Base-by-base conservation (phyloP, 148 eudicot genomes). In the Polygonum maritimum region DNA sequence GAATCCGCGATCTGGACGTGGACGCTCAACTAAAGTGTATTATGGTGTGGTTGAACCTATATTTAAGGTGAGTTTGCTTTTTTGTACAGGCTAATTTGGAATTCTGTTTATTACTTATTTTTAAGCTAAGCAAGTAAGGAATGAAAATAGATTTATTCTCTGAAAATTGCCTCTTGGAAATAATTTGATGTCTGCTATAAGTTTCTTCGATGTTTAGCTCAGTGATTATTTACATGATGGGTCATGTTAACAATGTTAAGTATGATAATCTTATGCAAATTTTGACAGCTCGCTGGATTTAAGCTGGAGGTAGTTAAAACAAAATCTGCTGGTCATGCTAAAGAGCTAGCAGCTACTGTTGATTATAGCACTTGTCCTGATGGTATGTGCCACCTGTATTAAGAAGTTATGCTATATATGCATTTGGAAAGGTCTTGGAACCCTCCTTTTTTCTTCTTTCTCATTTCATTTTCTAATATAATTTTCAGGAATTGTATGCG, bases 301-400 rank as follows among this genome's bases (percentile, higher is more conserved):
- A 83, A 88, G 90, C 75, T 95, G 82, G 97, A 95, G 86, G 92
- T 95, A 39, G 96, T 95, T 65, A 89, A 92, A 88, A 92, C 97
- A 76, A 88, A 84, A 62, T 92, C 94, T 81, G 94, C 97, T 26
- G 99, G 99, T 47, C 99, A 95, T 88, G 97, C 99, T 79, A 89
- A 84, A 86, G 88, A 85, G 51, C 91, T 92, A 78, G 97, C 97
- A 48, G 84, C 92, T 74, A 89, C 86, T 78, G 94, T 92, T 76
- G 99, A 95, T 82, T 92, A 90, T 81, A 92, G 94, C 86, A 86
- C 89, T 70, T 95, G 99, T 81, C 99, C 98, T 78, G 96, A 95
- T 88, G 99, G 99, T 95, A 90, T 45, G 75, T 72, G 48, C 74
- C 13, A 71, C 22, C 51, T 7, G n/a, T 69, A 44, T 55, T 15